These are phyloP conservation scores for Plasmodium coatneyi DNA, from an alignment of 169 alveolate genomes.

Conservation along the genomic window DNA sequence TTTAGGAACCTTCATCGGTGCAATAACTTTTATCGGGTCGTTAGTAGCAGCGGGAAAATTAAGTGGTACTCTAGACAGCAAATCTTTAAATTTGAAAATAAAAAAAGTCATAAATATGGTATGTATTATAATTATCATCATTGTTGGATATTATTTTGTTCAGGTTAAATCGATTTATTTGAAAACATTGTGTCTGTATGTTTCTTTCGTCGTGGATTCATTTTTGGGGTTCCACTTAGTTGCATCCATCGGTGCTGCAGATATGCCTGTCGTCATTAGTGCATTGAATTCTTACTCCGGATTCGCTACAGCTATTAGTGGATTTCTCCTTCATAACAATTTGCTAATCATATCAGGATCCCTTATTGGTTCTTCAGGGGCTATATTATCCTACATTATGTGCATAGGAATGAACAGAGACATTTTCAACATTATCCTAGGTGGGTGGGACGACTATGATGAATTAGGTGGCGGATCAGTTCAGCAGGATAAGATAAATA, in stretches of 20 bases:
- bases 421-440: constrained; percentile 89
- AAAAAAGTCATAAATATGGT: constrained; percentile 81
- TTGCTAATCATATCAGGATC: constrained; percentile 94
- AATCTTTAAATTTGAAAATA: constrained; percentile 87
- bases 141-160: constrained; percentile 78
- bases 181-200: constrained; percentile 77
- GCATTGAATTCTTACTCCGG: constrained; percentile 95
- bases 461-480: constrained; percentile 87
- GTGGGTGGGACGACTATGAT: constrained; percentile 89
- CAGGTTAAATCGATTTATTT: constrained; percentile 15
- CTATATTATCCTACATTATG: constrained; percentile 95
- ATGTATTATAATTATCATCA: constrained; percentile 74
- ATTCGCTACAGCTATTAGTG: constrained; percentile 94
- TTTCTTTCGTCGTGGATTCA: constrained; percentile 79
- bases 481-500: constrained; percentile 83
- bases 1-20: constrained; percentile 92
- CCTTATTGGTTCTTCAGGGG: constrained; percentile 95
- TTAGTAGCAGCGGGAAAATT: constrained; percentile 94
- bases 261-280: constrained; percentile 96
- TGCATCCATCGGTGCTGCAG: constrained; percentile 95
- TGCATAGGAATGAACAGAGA: constrained; percentile 95
- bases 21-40: constrained; percentile 94
- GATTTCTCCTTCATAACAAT: constrained; percentile 92
- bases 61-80: constrained; percentile 87
- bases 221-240: constrained; percentile 90